These are phyloP conservation scores for Acacia confusa DNA, from an alignment of 306 rosid species.

Conservation along the genomic window DNA sequence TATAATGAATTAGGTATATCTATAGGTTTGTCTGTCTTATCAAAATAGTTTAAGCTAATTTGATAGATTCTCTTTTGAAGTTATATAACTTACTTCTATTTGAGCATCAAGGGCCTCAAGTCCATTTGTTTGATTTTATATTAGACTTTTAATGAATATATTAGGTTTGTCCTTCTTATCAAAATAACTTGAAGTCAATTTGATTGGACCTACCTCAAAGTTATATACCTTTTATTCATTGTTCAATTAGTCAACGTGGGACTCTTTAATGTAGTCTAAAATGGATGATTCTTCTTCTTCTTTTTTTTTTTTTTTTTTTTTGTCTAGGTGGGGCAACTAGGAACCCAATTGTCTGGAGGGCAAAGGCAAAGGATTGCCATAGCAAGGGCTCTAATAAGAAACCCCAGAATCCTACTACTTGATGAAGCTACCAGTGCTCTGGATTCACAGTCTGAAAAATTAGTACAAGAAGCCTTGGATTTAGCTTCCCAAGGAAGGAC, in stretches of 20 bases:
- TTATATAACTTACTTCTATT: too few relatives aligned
- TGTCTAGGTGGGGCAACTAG: constrained; percentile 75
- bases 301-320: neutral
- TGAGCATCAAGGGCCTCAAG: too few relatives aligned
- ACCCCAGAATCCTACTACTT: constrained; percentile 72
- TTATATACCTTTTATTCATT: too few relatives aligned
- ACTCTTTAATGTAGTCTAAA: too few relatives aligned
- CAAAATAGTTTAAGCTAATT: neutral
- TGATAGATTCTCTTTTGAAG: neutral
- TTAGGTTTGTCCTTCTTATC: neutral
- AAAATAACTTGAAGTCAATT: neutral
- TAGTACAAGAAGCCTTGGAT: constrained; percentile 76
- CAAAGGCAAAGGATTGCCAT: constrained; percentile 91
- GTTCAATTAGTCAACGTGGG: neutral
- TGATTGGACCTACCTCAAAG: neutral
- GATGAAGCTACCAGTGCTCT: constrained; percentile 96
- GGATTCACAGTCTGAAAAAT: constrained; percentile 75
- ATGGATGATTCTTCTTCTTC: neutral
- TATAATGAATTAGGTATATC: too few relatives aligned
- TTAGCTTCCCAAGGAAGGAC: constrained; percentile 76
- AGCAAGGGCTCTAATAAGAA: constrained; percentile 76
- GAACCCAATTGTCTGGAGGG: constrained; percentile 83
- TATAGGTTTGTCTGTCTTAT: neutral
- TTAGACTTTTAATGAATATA: neutral
- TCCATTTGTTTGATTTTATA: too few relatives aligned